These are phyloP conservation scores for Prunus mira DNA, from an alignment of 306 rosid genomes.

Conservation along the genomic window DNA sequence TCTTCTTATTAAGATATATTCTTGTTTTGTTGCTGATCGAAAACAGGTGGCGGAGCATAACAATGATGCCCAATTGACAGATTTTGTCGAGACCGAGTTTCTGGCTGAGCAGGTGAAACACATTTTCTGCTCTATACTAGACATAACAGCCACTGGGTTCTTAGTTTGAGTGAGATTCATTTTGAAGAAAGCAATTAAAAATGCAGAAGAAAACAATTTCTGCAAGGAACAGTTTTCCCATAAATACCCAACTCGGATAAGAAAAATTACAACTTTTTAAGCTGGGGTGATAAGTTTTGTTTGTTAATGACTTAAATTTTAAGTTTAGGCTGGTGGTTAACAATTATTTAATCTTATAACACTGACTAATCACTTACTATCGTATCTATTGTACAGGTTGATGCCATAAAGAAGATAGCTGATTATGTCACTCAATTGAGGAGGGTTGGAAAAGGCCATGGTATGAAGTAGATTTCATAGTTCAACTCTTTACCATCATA, in stretches of 20 bases:
- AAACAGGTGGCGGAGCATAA: constrained; percentile 61
- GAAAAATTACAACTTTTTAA: neutral
- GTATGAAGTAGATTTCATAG: constrained; percentile 35
- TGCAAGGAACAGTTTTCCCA: neutral
- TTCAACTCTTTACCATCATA: neutral
- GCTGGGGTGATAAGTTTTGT: neutral
- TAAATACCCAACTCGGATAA: neutral
- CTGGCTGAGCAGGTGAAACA: constrained; percentile 72
- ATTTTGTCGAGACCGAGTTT: constrained; percentile 68
- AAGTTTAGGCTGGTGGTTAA: no score
- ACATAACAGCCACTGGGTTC: neutral
- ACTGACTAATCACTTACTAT: neutral
- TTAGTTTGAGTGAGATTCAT: neutral
- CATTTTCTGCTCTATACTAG: neutral
- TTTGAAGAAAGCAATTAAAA: neutral
- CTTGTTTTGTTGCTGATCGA: constrained; percentile 21
- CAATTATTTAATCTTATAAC: neutral
- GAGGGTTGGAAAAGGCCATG: constrained; percentile 83
- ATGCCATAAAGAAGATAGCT: constrained; percentile 70
- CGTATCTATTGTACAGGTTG: constrained; percentile 43
- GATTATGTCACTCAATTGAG: constrained; percentile 84
- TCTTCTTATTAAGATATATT: neutral
- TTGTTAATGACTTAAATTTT: no score
- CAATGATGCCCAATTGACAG: constrained; percentile 62
- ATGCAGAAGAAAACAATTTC: neutral